Percentiles rank a stretch among this genome's conserved stretches.
phyloP scores from a whole-genome alignment of 441 rosid species.

The Pelargonium citronellum region DNA sequence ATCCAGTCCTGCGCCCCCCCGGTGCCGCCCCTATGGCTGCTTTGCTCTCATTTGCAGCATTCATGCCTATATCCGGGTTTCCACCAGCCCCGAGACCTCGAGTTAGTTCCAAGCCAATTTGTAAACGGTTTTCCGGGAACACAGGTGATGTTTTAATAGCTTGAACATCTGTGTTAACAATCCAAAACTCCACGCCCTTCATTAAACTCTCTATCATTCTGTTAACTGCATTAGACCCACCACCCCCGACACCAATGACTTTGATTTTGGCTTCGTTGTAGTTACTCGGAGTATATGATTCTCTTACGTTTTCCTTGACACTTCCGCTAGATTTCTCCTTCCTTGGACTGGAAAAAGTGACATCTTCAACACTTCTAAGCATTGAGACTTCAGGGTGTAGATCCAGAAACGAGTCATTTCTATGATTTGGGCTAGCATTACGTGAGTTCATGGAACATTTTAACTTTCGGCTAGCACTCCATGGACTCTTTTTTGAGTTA shows the following conservation, averaged over 20 bases:
- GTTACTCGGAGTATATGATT: slow-evolving; percentile 36
- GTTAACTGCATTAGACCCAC: slow-evolving; percentile 96
- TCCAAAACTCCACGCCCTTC: slow-evolving; percentile 96
- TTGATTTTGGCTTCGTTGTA: slow-evolving; percentile 82
- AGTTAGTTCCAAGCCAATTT: slow-evolving; percentile 89
- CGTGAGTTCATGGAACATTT: slow-evolving; percentile 3
- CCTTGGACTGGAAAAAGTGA: slow-evolving; percentile 33
- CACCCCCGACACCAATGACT: slow-evolving; percentile 95
- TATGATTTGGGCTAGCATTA: background rate
- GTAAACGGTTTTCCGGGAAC: slow-evolving; percentile 66
- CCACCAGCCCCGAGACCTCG: slow-evolving; percentile 99
- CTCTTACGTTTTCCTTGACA: slow-evolving; percentile 48
- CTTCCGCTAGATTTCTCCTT: slow-evolving; percentile 46
- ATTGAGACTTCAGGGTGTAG: slow-evolving; percentile 81
- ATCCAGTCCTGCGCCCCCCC: too few species aligned
- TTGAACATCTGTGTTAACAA: slow-evolving; percentile 85
- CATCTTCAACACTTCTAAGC: slow-evolving; percentile 76
- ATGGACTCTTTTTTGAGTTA: background rate
- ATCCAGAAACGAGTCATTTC: slow-evolving; percentile 59
- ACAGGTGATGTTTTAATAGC: slow-evolving; percentile 92
- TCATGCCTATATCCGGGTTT: slow-evolving; percentile 92
- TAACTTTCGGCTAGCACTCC: background rate
- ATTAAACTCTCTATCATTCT: slow-evolving; percentile 95
- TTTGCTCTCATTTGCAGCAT: slow-evolving; percentile 93
- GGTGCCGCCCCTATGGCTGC: slow-evolving; percentile 79